phyloP scores from a whole-genome alignment of 2,329 filamentous ascomycete genomes.

The Cordyceps cicadae region DNA sequence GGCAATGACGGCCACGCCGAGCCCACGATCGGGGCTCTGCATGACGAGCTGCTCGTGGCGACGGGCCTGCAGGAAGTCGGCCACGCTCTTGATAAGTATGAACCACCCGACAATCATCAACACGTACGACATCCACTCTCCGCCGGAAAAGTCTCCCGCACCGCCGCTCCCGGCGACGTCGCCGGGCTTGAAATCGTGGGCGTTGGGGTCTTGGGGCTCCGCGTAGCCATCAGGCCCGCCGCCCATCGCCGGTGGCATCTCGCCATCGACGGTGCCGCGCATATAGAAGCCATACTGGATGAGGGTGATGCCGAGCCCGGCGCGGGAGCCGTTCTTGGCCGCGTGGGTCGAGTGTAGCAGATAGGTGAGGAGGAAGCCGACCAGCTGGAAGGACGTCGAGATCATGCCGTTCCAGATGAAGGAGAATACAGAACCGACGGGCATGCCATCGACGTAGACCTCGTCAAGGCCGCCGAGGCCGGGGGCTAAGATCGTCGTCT shows the following conservation, averaged over 20 bases:
- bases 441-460: constrained; percentile 93
- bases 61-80: constrained; percentile 79
- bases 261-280: constrained; percentile 52
- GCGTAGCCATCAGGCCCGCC: constrained; percentile 49
- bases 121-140: constrained; percentile 84
- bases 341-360: constrained; percentile 96
- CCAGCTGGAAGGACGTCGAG: constrained; percentile 91
- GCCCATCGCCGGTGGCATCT: constrained; percentile 33
- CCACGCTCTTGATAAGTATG: constrained; percentile 86
- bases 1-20: constrained; percentile 78
- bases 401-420: constrained; percentile 95
- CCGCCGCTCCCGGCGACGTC: constrained; percentile 48
- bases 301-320: constrained; percentile 86
- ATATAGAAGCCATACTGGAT: constrained; percentile 97
- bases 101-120: constrained; percentile 99
- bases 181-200: constrained; percentile 76
- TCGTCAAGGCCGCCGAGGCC: constrained; percentile 86
- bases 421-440: constrained; percentile 78
- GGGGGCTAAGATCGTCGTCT: constrained; percentile 93
- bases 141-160: constrained; percentile 55
- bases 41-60: constrained; percentile 88
- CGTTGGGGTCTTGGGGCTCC: constrained; percentile 77
- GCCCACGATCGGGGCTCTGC: constrained; percentile 82
- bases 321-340: constrained; percentile 92
- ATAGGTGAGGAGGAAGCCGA: constrained; percentile 96